A percentile compares a stretch with the other conserved stretches of the same genome.
Conservation (phyloP, 495 filamentous ascomycete genomes). For the Aspergillus ellipticus region DNA sequence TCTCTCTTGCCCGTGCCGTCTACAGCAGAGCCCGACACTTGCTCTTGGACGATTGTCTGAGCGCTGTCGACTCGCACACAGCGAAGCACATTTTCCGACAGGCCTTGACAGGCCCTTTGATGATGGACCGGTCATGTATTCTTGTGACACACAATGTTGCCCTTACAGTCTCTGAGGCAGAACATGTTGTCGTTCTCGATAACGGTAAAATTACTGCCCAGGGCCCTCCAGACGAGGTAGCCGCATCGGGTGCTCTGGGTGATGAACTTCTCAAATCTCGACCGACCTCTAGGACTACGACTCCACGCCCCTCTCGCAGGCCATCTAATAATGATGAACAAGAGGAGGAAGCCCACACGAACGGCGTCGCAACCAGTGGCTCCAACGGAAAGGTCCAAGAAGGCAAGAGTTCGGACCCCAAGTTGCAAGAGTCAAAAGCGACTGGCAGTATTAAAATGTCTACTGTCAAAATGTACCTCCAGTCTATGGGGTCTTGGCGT, state of each 20-base stretch:
- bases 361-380: constrained; percentile 37
- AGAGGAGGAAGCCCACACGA: constrained; percentile 13
- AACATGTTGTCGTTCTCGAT: constrained; percentile 78
- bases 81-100: constrained; percentile 97
- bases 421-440: constrained; percentile 69
- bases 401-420: constrained; percentile 49
- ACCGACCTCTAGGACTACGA: constrained; percentile 60
- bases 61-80: constrained; percentile 97
- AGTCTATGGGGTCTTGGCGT: constrained; percentile 89
- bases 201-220: constrained; percentile 80
- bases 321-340: constrained; percentile 54
- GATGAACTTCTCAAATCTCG: constrained; percentile 76
- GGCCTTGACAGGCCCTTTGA: constrained; percentile 84
- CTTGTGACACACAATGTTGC: constrained; percentile 95
- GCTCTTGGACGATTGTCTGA: constrained; percentile 91
- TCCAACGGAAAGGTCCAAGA: constrained; percentile 31
- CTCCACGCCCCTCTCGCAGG: constrained; percentile 67
- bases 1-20: constrained; percentile 88
- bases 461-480: constrained; percentile 79
- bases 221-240: constrained; percentile 71
- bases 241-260: constrained; percentile 77
- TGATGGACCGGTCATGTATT: constrained; percentile 86
- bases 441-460: constrained; percentile 80
- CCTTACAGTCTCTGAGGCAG: constrained; percentile 72
- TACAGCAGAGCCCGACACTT: constrained; percentile 91